Evolutionary conservation across 1,139 yeast species (phyloP), one percentile per base, ranked within the genome.

Genomic region (Candida buenavistaensis): DNA sequence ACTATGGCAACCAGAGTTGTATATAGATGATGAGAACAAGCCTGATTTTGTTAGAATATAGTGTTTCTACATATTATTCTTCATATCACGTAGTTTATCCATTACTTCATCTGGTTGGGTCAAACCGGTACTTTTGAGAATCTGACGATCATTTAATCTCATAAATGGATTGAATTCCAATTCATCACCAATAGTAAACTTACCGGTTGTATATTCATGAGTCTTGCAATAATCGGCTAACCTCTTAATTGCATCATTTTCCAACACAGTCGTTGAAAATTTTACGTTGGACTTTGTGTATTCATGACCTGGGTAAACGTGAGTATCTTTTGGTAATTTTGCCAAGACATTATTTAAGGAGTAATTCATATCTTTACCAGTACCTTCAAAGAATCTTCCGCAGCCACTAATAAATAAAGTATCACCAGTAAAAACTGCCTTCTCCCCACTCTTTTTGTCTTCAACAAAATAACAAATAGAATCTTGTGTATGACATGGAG

Each of bases 401-500:
- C 97, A 90, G 1, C 99, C 99, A 33, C 94, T 88, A 33, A 76
- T 86, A 62, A 92, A 94, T 34, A 92, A 67, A 0, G 98, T 92
- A 59, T 92, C 99, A 7, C 99, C 99, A 0, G 97, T 88, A 59
- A 92, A 88, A 2, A 92, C 90, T 1, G 83, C 92, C 45, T 68
- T 71, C 46, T 89, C 78, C 22, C 68, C 69, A 1, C 88, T 78
- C 23, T 62, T 60, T 9, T 59, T 48, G 55, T 92, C 97, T 35
- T 67, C 68, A 1, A 78, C 87, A 48, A 62, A 85, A 61, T 88
- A 92, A 55, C 97, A 90, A 39, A 92, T 85, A 5, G 95, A 86
- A 57, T 94, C 98, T 57, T 85, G 95, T 0, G 99, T 92, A 55
- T 92, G 99, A 55, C 99, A 92, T 1, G 99, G 98, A 1, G 99